These are phyloP conservation scores for Rhizopus delemar DNA, from an alignment of 371 early-diverging fungal genomes.

Conservation along the genomic window DNA sequence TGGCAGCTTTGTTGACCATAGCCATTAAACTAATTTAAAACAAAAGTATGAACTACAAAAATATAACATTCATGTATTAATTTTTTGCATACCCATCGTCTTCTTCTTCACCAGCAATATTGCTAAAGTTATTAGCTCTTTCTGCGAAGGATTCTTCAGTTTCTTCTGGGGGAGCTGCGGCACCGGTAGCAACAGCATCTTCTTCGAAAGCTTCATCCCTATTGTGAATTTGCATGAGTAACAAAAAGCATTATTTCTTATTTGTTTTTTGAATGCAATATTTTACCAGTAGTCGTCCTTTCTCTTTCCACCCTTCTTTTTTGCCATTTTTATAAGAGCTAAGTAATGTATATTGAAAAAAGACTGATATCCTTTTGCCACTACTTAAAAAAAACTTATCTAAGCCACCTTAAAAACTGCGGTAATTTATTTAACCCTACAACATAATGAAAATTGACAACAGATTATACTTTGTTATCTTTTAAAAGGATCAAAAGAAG, in stretches of 20 bases:
- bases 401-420: slow-evolving; percentile 1
- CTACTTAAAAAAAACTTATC: slow-evolving; percentile 1
- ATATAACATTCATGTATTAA: neutral
- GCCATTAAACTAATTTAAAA: slow-evolving; percentile 47
- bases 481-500: too few species aligned
- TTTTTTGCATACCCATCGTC: slow-evolving; percentile 30
- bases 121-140: slow-evolving; percentile 37
- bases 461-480: too few species aligned
- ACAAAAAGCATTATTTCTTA: neutral
- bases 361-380: neutral
- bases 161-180: slow-evolving; percentile 34
- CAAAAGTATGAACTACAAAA: neutral
- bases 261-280: neutral
- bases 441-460: too few species aligned
- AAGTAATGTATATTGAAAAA: slow-evolving; percentile 1
- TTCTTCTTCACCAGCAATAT: slow-evolving; percentile 36
- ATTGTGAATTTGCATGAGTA: neutral
- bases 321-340: slow-evolving; percentile 37
- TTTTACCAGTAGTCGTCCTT: slow-evolving; percentile 57
- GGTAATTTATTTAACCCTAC: neutral
- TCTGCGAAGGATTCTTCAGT: slow-evolving; percentile 35
- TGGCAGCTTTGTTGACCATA: slow-evolving; percentile 51
- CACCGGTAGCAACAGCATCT: slow-evolving; percentile 38
- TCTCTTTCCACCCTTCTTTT: slow-evolving; percentile 54
- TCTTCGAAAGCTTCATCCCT: slow-evolving; percentile 40